Evolutionary conservation across 768 basidiomycete genomes (phyloP), one percentile per base, ranked within the genome.

Genomic region (Suillus plorans): DNA sequence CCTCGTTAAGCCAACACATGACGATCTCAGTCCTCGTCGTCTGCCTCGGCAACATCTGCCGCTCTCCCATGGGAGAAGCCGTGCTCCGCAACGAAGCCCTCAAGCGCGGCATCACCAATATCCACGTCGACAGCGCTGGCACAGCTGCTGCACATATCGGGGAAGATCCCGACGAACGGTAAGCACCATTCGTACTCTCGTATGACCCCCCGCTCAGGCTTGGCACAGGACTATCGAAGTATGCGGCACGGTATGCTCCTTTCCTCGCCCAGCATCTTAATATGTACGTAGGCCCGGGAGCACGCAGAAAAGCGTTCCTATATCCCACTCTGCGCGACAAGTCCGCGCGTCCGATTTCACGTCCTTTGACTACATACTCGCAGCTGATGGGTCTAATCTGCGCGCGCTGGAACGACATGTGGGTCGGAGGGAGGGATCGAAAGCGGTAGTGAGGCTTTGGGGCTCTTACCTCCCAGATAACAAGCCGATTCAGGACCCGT

Each of bases 11-110:
- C 13, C 9, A 37, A 25, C 20, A 58, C 66, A 71, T 78, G 71
- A 61, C 76, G 36, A 69, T 85, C 68, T 84, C 85, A 61, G 90
- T 89, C 37, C 84, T 94, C 58, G 76, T 93, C 66, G 91, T 94
- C 44, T 94, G 92, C 68, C 77, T 93, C 64, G 91, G 91, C 14
- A 94, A 94, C 73, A 93, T 94, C 64, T 94, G 94, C 73, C 89
- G 95, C 41, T 94, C 92, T 28, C 94, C 95, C 0, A 93, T 97
- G 87, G 95, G 94, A 37, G 93, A 95, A 78, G 95, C 94, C 2
- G 91, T 96, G 28, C 82, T 96, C 37, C 81, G 79, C 65, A 82
- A 92, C 62, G 83, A 87, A 64, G 91, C 90, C 10, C 77, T 80
- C 58, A 82, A 87, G 69, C 86, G 91, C 41, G 86, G 86, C 14